Conservation (phyloP, 2,329 filamentous ascomycete genomes). For the Mycosphaerella sp. region DNA sequence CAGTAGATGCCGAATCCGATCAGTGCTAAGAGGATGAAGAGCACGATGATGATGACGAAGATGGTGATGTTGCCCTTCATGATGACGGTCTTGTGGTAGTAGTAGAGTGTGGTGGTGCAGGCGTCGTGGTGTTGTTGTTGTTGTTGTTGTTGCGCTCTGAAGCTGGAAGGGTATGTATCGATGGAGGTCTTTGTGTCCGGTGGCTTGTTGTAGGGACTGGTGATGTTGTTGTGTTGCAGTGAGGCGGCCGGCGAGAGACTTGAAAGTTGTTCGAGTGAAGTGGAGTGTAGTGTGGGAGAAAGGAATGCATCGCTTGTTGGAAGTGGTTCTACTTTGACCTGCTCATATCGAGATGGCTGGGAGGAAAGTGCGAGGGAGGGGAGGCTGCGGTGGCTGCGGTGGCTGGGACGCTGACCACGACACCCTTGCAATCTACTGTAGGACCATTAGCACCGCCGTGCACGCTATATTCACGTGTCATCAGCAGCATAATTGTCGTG, state of each 20-base stretch:
- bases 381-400: not conserved
- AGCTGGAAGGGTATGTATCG: not conserved
- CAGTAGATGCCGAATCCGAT: conserved; percentile 47
- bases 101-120: not conserved
- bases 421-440: not conserved
- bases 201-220: not conserved
- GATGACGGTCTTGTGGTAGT: conserved; percentile 15
- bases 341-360: not conserved
- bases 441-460: too few relatives aligned
- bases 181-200: not conserved
- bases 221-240: not conserved
- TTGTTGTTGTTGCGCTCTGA: not conserved
- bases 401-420: not conserved
- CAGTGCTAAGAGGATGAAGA: conserved; percentile 46
- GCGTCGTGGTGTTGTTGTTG: too few relatives aligned
- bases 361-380: not conserved
- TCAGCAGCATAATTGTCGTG: too few relatives aligned
- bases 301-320: not conserved
- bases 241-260: not conserved
- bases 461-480: too few relatives aligned
- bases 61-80: conserved; percentile 50
- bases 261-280: not conserved
- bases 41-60: conserved; percentile 48
- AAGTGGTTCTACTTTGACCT: not conserved
- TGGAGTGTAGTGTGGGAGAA: not conserved